phyloP scores from a whole-genome alignment of 148 eudicot genomes.

The Mesembryanthemum crystallinum region DNA sequence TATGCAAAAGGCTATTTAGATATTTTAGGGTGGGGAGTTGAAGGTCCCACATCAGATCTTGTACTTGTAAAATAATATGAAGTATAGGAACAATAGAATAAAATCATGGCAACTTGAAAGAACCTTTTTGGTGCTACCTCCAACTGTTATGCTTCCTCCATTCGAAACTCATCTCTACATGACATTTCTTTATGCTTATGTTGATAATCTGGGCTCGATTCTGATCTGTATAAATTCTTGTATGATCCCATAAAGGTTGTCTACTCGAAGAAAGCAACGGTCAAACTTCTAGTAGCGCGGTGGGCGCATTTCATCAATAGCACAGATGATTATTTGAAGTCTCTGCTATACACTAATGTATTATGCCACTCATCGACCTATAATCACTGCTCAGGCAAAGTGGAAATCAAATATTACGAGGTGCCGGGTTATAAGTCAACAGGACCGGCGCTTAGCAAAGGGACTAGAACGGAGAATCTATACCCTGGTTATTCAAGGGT shows the following conservation, averaged over 20 bases:
- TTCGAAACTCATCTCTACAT: not conserved
- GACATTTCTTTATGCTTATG: not conserved
- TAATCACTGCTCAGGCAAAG: slow-evolving; percentile 69
- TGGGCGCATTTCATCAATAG: slow-evolving; percentile 74
- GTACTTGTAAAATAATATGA: not conserved
- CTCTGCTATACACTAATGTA: slow-evolving; percentile 68
- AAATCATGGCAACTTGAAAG: not conserved
- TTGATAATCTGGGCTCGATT: not conserved
- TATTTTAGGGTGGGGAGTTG: not conserved
- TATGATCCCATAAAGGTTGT: slow-evolving; percentile 47
- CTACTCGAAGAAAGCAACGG: slow-evolving; percentile 77
- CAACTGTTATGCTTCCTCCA: not conserved
- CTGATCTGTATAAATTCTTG: not conserved
- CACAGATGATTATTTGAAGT: slow-evolving; percentile 79
- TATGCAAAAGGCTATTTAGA: too few relatives aligned
- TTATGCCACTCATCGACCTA: slow-evolving; percentile 73
- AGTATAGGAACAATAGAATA: not conserved
- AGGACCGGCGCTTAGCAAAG: slow-evolving; percentile 66
- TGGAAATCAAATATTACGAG: slow-evolving; percentile 74
- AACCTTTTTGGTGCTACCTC: not conserved
- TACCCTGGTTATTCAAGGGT: slow-evolving; percentile 77
- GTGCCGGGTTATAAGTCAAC: slow-evolving; percentile 79
- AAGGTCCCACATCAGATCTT: not conserved
- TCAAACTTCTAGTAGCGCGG: slow-evolving; percentile 67
- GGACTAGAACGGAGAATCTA: slow-evolving; percentile 48